Base-by-base conservation (phyloP, 805 yeast species). In the Saccharomycopsis guyanensis region DNA sequence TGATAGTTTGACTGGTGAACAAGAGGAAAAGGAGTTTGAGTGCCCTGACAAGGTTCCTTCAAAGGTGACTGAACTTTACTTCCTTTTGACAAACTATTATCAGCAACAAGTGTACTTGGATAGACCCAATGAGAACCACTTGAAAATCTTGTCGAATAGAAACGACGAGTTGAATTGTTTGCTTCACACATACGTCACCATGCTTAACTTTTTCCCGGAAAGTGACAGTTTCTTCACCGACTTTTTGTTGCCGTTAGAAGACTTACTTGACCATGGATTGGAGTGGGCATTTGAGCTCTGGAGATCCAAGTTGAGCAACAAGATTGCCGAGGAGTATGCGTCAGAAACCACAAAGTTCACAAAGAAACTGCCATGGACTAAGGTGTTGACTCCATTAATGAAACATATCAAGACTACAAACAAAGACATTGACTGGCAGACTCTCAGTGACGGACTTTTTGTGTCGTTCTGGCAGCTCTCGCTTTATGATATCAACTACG, bases 221-320 rank as follows among this genome's bases (percentile, higher is more conserved):
- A 18, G 16, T 8, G 37, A 27, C 19, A 59, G 59, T 0, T 55
- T 60, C 1, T 66, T 75, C 32, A 47, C 55, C 0, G 44, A 58
- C 0, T 56, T 64, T 6, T 62, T 82, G 53, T 45, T 71, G 1
- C 58, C 76, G 0, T 58, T 76, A 18, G 60, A 61, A 10, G 65
- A 63, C 3, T 62, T 83, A 33, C 56, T 69, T 2, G 53, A 57
- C 2, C 59, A 68, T 1, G 68, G 76, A 2, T 61, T 75, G 0
- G 70, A 71, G 16, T 82, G 91, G 86, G 80, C 80, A 0, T 86
- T 86, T 63, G 86, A 81, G 51, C 57, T 86, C 2, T 87, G 95
- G 95, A 72, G 96, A 58, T 58, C 56, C 42, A 52, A 64, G 57
- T 50, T 70, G 54, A 24, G 62, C 38, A 47, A 51, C 16, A 53